Percentiles rank a stretch among this genome's conserved stretches.
Conservation (phyloP, 371 early-diverging fungal species). For the Mucor velutinosus region DNA sequence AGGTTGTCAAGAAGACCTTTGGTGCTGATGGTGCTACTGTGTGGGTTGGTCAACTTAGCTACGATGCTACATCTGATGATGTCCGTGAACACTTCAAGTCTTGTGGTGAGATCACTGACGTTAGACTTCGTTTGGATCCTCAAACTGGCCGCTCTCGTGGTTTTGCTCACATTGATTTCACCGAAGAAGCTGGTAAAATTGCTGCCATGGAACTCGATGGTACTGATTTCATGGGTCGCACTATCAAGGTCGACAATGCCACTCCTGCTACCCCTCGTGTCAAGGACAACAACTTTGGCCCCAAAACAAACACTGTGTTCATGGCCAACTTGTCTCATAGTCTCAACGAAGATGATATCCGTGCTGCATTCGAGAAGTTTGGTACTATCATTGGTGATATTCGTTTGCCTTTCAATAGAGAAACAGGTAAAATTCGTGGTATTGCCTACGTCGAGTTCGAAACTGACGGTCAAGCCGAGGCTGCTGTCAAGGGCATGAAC, state of each 20-base stretch:
- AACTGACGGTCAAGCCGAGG: conserved; percentile 62
- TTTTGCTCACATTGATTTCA: conserved; percentile 74
- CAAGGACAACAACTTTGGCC: conserved; percentile 42
- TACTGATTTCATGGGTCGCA: conserved; percentile 69
- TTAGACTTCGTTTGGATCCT: conserved; percentile 69
- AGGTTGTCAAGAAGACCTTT: conserved; percentile 29
- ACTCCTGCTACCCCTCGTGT: conserved; percentile 32
- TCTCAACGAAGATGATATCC: conserved; percentile 88
- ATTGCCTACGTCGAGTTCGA: conserved; percentile 77
- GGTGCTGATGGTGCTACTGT: conserved; percentile 53
- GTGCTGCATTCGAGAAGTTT: conserved; percentile 82
- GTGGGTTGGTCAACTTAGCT: conserved; percentile 75
- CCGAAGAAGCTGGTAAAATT: conserved; percentile 55
- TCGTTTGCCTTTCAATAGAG: conserved; percentile 69
- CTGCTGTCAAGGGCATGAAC: conserved; percentile 67
- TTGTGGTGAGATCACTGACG: conserved; percentile 66
- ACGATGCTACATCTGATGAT: conserved; percentile 64
- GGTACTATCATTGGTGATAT: conserved; percentile 80
- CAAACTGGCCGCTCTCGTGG: conserved; percentile 69
- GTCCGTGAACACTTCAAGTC: conserved; percentile 60
- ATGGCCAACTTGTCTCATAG: conserved; percentile 92
- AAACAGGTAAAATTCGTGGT: conserved; percentile 69
- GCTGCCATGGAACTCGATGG: conserved; percentile 70
- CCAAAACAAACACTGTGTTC: conserved; percentile 77
- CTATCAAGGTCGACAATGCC: conserved; percentile 60